These are phyloP conservation scores for Chalciporus pseudorubinellus DNA, from an alignment of 768 basidiomycete species.

Conservation along the genomic window DNA sequence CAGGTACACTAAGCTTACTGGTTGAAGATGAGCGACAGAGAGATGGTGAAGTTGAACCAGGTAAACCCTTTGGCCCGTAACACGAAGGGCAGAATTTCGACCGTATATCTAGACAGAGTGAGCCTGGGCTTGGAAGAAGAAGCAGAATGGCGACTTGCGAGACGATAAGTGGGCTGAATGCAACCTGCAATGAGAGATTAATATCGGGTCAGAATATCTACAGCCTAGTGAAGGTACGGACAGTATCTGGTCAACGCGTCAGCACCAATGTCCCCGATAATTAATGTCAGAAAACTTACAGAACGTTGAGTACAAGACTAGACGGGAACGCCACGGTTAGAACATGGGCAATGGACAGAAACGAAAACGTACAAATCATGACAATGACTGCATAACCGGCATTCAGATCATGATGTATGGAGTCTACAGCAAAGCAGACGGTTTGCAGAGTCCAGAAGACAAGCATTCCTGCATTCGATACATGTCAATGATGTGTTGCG, in stretches of 20 bases:
- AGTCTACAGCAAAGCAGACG: slow-evolving; percentile 23
- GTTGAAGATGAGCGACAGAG: slow-evolving; percentile 41
- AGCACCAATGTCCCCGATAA: not conserved
- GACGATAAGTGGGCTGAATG: slow-evolving; percentile 41
- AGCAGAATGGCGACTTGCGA: slow-evolving; percentile 11
- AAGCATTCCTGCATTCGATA: slow-evolving; percentile 35
- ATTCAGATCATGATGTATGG: slow-evolving; percentile 26
- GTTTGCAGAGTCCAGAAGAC: slow-evolving; percentile 40
- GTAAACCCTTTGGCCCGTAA: slow-evolving; percentile 40
- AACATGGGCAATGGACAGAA: not conserved
- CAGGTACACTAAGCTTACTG: slow-evolving; percentile 23
- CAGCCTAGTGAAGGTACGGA: slow-evolving; percentile 12
- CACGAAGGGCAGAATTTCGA: slow-evolving; percentile 40
- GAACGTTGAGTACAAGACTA: slow-evolving; percentile 39
- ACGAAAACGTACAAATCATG: slow-evolving; percentile 38
- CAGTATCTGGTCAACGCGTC: slow-evolving; percentile 24
- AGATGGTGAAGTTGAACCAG: slow-evolving; percentile 37
- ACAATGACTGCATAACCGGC: slow-evolving; percentile 44
- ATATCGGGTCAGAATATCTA: not conserved
- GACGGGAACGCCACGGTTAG: not conserved
- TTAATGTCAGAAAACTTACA: slow-evolving; percentile 24
- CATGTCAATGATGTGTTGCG: slow-evolving; percentile 24
- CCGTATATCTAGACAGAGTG: slow-evolving; percentile 28
- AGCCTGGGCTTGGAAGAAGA: not conserved
- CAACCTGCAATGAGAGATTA: slow-evolving; percentile 21